Evolutionary conservation across 2,329 filamentous ascomycete species (phyloP).

Genomic region (Fusarium globosum): DNA sequence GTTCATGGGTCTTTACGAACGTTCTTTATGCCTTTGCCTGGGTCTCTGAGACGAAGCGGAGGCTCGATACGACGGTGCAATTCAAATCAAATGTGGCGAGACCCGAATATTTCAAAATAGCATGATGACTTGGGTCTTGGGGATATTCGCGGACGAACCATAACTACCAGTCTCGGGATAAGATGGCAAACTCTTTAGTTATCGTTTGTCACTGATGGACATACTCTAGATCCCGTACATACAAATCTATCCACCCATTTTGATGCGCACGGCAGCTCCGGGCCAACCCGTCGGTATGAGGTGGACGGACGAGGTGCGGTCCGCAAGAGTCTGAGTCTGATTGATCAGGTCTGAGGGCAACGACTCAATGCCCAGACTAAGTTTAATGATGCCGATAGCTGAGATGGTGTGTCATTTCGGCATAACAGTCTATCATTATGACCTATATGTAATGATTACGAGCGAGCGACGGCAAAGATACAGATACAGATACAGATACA

Average conservation of each 20-base stretch:
- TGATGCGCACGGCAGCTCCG: constrained; percentile 27
- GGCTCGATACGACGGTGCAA: constrained; percentile 31
- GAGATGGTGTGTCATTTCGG: constrained; percentile 24
- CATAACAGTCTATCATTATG: constrained; percentile 28
- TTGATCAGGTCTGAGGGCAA: constrained; percentile 9
- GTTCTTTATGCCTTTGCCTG: constrained; percentile 6
- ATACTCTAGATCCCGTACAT: not conserved
- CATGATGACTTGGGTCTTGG: not conserved
- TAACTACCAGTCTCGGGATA: constrained; percentile 7
- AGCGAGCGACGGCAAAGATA: not conserved
- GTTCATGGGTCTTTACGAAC: constrained; percentile 16
- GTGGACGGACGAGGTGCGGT: constrained; percentile 25
- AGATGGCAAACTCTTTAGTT: not conserved
- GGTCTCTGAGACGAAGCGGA: constrained; percentile 24
- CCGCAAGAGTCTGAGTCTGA: not conserved
- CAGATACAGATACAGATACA: not conserved
- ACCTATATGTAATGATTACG: not conserved
- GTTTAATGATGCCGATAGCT: not conserved
- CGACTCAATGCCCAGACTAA: not conserved
- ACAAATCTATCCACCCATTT: not conserved
- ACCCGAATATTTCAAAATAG: constrained; percentile 26
- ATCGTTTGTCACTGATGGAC: constrained; percentile 8
- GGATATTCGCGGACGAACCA: constrained; percentile 8
- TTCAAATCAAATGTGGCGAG: constrained; percentile 29
- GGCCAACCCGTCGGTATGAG: constrained; percentile 23